Evolutionary conservation across 2,329 filamentous ascomycete species (phyloP).

Genomic region (Bipolaris sorokiniana): DNA sequence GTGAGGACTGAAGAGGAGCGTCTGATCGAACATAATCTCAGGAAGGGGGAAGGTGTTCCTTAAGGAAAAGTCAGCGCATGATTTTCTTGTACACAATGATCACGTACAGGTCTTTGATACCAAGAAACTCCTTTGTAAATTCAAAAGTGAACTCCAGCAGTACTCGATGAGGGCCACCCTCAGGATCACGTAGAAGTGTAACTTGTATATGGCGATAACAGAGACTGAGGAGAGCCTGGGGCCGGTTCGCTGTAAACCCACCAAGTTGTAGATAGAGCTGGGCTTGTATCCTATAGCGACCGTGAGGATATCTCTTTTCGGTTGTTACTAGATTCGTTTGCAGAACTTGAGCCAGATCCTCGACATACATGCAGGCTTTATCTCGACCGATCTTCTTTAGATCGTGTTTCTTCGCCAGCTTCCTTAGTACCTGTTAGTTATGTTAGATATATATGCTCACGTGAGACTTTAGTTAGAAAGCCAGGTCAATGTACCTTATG

Average conservation of each 20-base stretch:
- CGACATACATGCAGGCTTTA: conserved; percentile 23
- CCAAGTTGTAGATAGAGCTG: conserved; percentile 25
- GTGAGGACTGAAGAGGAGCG: conserved; percentile 43
- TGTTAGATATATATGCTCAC: conserved; percentile 12
- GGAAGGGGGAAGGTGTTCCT: conserved; percentile 39
- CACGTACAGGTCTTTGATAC: not conserved
- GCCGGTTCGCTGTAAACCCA: conserved; percentile 21
- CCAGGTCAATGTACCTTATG: conserved; percentile 12
- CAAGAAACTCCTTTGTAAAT: conserved; percentile 9
- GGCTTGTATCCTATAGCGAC: conserved; percentile 24
- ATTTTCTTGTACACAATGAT: conserved; percentile 1
- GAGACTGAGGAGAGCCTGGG: conserved; percentile 16
- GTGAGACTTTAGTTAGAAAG: not conserved
- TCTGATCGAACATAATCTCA: conserved; percentile 43
- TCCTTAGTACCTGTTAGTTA: conserved; percentile 19
- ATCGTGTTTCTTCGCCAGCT: conserved; percentile 24
- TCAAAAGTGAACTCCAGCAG: conserved; percentile 18
- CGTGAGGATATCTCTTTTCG: conserved; percentile 18
- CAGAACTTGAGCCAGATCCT: conserved; percentile 26
- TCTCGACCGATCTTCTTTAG: not conserved
- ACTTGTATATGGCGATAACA: conserved; percentile 15
- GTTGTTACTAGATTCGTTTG: conserved; percentile 26
- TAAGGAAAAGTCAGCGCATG: not conserved
- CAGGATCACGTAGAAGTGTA: conserved; percentile 11
- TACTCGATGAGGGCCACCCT: conserved; percentile 11